Evolutionary conservation across 768 basidiomycete species (phyloP).

Genomic region (Termitomyces sp.): DNA sequence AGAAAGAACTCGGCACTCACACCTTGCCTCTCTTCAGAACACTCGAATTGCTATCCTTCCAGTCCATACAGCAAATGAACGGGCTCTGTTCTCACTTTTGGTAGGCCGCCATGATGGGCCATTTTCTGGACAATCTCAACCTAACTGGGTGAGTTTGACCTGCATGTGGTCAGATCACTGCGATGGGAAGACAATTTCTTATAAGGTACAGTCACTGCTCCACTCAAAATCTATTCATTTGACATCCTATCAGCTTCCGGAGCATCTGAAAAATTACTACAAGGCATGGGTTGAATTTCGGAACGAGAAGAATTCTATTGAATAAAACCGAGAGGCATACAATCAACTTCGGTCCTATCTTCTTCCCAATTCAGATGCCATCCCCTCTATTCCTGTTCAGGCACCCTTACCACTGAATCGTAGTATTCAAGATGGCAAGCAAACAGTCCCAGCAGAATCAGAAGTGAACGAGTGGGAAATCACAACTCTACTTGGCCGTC

Average conservation of each 20-base stretch:
- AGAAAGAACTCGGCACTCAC: neutral
- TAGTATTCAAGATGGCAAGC: neutral
- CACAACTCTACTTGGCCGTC: neutral
- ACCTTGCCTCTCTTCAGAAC: constrained; percentile 11
- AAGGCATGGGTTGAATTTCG: constrained; percentile 5
- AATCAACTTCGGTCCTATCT: constrained; percentile 1
- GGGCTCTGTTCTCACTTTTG: constrained; percentile 15
- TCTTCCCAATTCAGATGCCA: neutral
- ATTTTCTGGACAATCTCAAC: constrained; percentile 1
- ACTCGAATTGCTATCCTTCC: constrained; percentile 24
- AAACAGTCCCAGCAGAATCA: neutral
- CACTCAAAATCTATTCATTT: no score
- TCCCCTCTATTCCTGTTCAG: neutral
- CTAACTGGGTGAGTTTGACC: constrained; percentile 12
- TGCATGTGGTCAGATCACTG: constrained; percentile 10
- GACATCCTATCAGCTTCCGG: neutral
- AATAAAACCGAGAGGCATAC: neutral
- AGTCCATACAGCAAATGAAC: constrained; percentile 22
- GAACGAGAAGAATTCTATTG: constrained; percentile 13
- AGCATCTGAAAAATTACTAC: constrained; percentile 13
- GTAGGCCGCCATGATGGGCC: neutral
- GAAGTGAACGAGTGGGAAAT: constrained; percentile 1
- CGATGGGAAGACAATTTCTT: constrained; percentile 10
- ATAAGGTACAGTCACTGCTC: constrained; percentile 3
- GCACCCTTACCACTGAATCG: neutral